Conservation (phyloP, 306 rosid genomes). For the Glycyrrhiza uralensis region DNA sequence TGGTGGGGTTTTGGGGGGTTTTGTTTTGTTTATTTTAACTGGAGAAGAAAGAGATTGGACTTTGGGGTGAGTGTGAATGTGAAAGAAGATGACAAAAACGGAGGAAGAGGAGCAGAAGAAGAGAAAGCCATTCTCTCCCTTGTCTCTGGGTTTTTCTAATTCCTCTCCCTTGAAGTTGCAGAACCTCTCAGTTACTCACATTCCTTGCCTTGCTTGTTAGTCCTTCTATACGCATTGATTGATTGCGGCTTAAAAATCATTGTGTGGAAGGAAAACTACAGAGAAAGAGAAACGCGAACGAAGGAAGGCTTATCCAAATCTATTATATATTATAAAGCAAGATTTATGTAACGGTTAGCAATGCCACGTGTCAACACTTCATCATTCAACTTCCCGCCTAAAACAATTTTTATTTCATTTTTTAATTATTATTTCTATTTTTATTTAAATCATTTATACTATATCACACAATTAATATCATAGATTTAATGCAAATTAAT, state of each 20-base stretch:
- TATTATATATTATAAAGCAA: no score
- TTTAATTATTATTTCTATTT: no score
- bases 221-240: conserved; percentile 38
- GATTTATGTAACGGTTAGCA: no score
- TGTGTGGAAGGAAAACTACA: background rate
- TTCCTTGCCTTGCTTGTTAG: conserved; percentile 59
- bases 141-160: background rate
- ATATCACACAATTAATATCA: no score
- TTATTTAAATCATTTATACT: no score
- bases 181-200: conserved; percentile 37
- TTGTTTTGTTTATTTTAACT: conserved; percentile 3
- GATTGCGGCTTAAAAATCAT: conserved; percentile 4
- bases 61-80: background rate
- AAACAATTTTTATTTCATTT: no score
- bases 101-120: background rate
- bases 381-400: no score
- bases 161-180: conserved; percentile 39
- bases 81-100: background rate
- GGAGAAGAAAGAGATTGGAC: background rate
- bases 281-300: background rate
- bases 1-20: conserved; percentile 32
- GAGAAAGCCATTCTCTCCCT: conserved; percentile 2
- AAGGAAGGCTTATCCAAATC: conserved; percentile 29
- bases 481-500: no score
- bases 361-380: no score